Evolutionary conservation across 2,329 filamentous ascomycete species (phyloP), one percentile per base, ranked within the genome.

Genomic region (Botryotinia narcissicola): DNA sequence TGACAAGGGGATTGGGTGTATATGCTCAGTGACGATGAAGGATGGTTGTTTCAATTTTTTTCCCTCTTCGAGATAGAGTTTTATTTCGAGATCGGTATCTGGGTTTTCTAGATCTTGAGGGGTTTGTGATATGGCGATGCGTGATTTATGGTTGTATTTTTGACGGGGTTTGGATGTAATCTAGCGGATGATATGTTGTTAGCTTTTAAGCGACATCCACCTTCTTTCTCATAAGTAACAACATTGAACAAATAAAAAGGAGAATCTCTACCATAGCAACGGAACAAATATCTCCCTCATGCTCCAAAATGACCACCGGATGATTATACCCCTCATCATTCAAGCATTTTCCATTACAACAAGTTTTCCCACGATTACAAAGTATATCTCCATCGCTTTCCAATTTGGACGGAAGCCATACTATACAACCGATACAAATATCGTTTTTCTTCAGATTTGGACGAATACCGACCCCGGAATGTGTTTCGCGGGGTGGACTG

Each of bases 241-340:
- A 57, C 14, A 3, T 44, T n/a, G n/a, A 42, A 10, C 22, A 29
- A 10, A 62, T 14, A 22, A 10, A 44, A 63, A 37, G 3, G 5
- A 25, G 25, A 29, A 3, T 63, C n/a, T 22, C 32, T 61, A 70
- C 67, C 51, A 44, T 44, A 25, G 67, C 67, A 60, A 61, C 18
- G 10, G 8, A 70, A 35, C 67, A 70, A 42, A 6, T 16, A 16
- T 2, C n/a, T 9, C 5, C 48, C 18, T 57, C 25, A 32, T 42
- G n/a, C 37, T 42, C n/a, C n/a, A 70, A 61, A 14, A 70, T 61
- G 12, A 70, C 40, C 14, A 61, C 54, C 14, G 67, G 67, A 18
- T 70, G 67, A 16, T 70, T 61, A 22, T 70, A 70, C 5, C 67
- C 67, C 32, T 60, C 54, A 46, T 60, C 37, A 20, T 70, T 22